Evolutionary conservation across 768 basidiomycete genomes (phyloP), one percentile per base, ranked within the genome.

Genomic region (Serendipita sp.): DNA sequence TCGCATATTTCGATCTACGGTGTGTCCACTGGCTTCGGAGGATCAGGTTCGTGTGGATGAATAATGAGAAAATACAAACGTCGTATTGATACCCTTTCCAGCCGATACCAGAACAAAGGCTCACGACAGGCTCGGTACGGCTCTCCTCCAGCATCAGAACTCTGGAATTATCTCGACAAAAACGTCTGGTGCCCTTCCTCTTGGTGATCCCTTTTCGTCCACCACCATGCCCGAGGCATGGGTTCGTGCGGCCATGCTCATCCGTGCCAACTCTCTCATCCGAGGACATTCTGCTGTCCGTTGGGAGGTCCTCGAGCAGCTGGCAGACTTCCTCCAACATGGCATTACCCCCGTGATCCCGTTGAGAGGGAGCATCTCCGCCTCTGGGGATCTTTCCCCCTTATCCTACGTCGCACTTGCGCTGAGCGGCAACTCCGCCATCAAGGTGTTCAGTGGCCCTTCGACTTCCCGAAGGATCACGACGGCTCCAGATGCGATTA

Each of bases 281-380:
- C 85, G 91, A 3, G 91, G 90, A 0, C 92, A 93, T 74, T 91
- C 89, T 24, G 92, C 88, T 38, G 83, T 94, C 11, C 81, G 90
- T 44, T 85, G 85, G 81, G 83, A 86, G 66, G 81, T 93, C 60
- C 81, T 93, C 65, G 79, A 88, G 72, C 84, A 84, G 70, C 90
- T 94, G 83, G 81, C 80, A 66, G 79, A 81, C 18, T 79, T 92
- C 47, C 80, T 94, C 45, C 75, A 77, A 37, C 82, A 83, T 67
- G 83, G 89, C 68, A 80, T 93, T 70, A 88, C 70, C 1, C 74
- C 74, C 11, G 73, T 92, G 15, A 86, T 94, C 16, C 91, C 91
- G 16, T 77, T 94, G 3, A 83, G 91, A 5, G 88, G 89, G 41
- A 89, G 85, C 66, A 86, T 94, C 66, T 89, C 86, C 34, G 85